These are phyloP conservation scores for Radiomyces spectabilis DNA, from an alignment of 192 early-diverging fungal species.

Conservation along the genomic window DNA sequence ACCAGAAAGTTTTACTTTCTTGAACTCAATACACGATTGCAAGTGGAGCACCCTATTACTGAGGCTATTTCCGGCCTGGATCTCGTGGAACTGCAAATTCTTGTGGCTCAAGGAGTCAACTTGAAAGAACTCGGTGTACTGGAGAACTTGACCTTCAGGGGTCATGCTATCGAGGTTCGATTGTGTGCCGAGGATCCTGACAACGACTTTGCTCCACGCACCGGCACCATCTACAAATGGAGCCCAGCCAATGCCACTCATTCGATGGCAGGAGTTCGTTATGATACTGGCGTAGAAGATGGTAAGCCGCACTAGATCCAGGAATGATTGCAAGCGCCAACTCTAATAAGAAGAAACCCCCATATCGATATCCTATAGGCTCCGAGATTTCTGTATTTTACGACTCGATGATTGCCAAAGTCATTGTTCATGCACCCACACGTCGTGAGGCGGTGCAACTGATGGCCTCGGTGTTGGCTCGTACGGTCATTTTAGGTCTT, in stretches of 20 bases:
- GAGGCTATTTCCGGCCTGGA: slow-evolving; percentile 54
- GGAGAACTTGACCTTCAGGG: slow-evolving; percentile 22
- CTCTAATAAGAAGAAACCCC: no score
- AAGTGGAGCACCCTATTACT: slow-evolving; percentile 61
- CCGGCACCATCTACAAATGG: slow-evolving; percentile 48
- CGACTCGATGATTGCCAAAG: slow-evolving; percentile 57
- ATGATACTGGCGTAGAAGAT: slow-evolving; percentile 32
- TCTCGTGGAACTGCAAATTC: slow-evolving; percentile 54
- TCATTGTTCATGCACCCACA: slow-evolving; percentile 49
- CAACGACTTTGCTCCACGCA: slow-evolving; percentile 49
- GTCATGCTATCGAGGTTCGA: slow-evolving; percentile 51
- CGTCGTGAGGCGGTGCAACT: slow-evolving; percentile 42
- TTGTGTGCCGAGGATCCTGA: slow-evolving; percentile 57
- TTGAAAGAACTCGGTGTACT: slow-evolving; percentile 27
- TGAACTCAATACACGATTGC: slow-evolving; percentile 61
- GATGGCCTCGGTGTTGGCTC: slow-evolving; percentile 29
- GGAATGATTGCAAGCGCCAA: neutral
- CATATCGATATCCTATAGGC: no score
- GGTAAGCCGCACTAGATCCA: slow-evolving; percentile 6
- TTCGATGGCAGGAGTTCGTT: slow-evolving; percentile 11
- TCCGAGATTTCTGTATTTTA: slow-evolving; percentile 50
- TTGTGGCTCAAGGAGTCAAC: slow-evolving; percentile 48
- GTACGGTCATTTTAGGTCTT: slow-evolving; percentile 46
- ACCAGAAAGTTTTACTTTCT: slow-evolving; percentile 53
- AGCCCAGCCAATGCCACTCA: slow-evolving; percentile 16